These are phyloP conservation scores for Blastocystis sp. DNA, from an alignment of 352 stramenopile species.

Conservation along the genomic window DNA sequence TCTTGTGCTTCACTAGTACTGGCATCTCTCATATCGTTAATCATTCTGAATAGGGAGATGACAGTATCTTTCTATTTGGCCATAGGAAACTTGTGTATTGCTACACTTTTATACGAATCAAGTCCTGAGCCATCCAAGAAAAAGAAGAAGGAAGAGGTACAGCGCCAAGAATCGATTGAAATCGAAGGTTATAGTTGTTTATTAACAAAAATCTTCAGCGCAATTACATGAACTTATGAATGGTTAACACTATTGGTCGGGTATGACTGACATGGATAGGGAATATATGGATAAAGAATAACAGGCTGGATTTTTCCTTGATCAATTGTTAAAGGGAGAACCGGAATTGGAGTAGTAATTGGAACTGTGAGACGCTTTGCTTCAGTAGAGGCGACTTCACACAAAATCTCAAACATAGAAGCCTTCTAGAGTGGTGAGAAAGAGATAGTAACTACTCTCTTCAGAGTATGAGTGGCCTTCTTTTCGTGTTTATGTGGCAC, in stretches of 20 bases:
- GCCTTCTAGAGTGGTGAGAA: neutral
- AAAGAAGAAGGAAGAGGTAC: neutral
- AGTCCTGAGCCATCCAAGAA: neutral
- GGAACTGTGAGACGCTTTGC: neutral
- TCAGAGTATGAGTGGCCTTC: neutral
- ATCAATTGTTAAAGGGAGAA: neutral
- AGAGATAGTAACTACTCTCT: neutral
- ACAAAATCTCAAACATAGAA: neutral
- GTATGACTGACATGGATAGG: neutral
- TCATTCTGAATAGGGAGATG: neutral
- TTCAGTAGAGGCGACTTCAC: neutral
- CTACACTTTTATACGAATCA: conserved; percentile 21
- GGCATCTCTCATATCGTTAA: neutral
- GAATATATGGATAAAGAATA: neutral
- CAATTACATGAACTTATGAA: neutral
- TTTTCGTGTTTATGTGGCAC: neutral
- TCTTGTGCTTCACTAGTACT: conserved; percentile 13
- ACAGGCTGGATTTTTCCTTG: neutral
- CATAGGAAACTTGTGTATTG: neutral
- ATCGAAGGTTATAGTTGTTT: neutral
- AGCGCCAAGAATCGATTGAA: neutral
- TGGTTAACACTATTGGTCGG: neutral
- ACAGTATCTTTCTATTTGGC: neutral
- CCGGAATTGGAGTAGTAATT: neutral
- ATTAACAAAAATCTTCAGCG: neutral